Percentiles rank a stretch among this genome's conserved stretches.
These are phyloP conservation scores for Skeletonema tropicum DNA, from an alignment of 108 stramenopile species.

Conservation along the genomic window DNA sequence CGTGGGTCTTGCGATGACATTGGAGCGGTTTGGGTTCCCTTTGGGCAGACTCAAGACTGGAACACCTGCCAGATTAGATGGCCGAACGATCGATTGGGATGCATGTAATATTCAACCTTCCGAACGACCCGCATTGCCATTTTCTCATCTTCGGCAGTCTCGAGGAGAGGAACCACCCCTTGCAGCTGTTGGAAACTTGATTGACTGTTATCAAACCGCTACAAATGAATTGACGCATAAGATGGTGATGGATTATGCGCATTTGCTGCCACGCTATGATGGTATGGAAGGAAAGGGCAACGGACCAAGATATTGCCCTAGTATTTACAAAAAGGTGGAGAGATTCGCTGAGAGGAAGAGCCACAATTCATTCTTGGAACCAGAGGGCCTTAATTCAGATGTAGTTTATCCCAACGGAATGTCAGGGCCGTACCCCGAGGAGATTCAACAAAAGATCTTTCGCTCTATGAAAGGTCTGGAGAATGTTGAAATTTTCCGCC, in stretches of 20 bases:
- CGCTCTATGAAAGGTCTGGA: conserved; percentile 90
- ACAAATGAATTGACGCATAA: conserved; percentile 93
- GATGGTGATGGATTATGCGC: conserved; percentile 87
- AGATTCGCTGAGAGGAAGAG: conserved; percentile 90
- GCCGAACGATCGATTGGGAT: conserved; percentile 94
- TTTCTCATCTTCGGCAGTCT: conserved; percentile 86
- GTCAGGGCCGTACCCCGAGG: conserved; percentile 89
- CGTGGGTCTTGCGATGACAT: conserved; percentile 89
- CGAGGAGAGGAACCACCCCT: conserved; percentile 75
- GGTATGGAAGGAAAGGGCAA: conserved; percentile 90
- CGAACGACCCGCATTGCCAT: conserved; percentile 83
- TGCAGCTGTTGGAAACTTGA: conserved; percentile 57
- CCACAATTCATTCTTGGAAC: conserved; percentile 98
- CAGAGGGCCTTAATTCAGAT: conserved; percentile 94
- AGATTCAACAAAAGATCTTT: conserved; percentile 90
- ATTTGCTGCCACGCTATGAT: conserved; percentile 90
- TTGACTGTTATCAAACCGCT: conserved; percentile 79
- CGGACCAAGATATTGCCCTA: conserved; percentile 97
- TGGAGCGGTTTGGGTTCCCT: conserved; percentile 89
- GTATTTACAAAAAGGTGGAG: conserved; percentile 94
- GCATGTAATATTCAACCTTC: conserved; percentile 81
- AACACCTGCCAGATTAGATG: conserved; percentile 95
- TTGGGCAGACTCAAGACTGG: conserved; percentile 96
- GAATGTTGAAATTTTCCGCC: conserved; percentile 89
- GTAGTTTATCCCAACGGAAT: conserved; percentile 98